Conservation (phyloP, 805 yeast genomes). For the Kodamaea kaohsiungensis region DNA sequence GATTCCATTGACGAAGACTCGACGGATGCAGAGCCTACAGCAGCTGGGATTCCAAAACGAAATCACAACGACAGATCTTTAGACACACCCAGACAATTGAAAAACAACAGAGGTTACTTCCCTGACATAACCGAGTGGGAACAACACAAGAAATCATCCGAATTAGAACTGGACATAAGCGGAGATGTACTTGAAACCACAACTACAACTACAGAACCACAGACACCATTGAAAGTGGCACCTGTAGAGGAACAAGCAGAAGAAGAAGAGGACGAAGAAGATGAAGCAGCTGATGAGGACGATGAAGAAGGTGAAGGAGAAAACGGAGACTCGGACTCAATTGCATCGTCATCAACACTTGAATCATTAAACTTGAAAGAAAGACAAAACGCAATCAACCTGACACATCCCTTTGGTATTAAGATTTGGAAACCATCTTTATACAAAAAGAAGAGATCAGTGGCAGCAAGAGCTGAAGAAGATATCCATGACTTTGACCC, state of each 20-base stretch:
- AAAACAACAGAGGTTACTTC: constrained; percentile 12
- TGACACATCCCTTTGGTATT: constrained; percentile 97
- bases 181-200: constrained; percentile 4
- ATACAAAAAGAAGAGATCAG: constrained; percentile 89
- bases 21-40: constrained; percentile 42
- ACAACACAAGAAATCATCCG: background rate
- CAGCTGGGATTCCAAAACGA: background rate
- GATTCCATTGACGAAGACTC: constrained; percentile 58
- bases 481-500: constrained; percentile 82
- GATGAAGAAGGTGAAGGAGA: constrained; percentile 20
- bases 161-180: background rate
- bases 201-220: constrained; percentile 1
- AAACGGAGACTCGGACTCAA: constrained; percentile 26
- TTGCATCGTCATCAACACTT: constrained; percentile 33
- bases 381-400: constrained; percentile 93
- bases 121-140: constrained; percentile 11
- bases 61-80: constrained; percentile 68
- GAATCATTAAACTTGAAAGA: constrained; percentile 89
- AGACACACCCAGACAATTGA: constrained; percentile 59
- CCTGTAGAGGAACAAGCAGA: background rate
- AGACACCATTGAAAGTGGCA: background rate
- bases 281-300: constrained; percentile 8
- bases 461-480: constrained; percentile 85
- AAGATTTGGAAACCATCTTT: constrained; percentile 98
- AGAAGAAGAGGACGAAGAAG: constrained; percentile 6